Conservation (phyloP, 2,329 filamentous ascomycete species). For the Xylaria sp. region DNA sequence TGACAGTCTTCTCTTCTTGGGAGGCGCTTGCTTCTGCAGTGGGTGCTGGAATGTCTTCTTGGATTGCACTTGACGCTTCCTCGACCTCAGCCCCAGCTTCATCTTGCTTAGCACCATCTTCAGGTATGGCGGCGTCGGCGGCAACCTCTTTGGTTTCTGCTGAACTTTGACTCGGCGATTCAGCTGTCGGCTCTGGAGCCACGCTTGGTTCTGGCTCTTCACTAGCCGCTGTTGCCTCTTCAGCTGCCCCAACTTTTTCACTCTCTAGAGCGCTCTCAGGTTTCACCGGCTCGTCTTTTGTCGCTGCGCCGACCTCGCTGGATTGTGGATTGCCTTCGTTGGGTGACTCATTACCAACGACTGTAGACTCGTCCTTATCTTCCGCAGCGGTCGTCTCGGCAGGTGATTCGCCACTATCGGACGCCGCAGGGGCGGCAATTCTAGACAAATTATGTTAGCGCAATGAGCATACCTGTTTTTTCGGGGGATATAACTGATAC, state of each 20-base stretch:
- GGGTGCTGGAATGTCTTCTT: constrained; percentile 20
- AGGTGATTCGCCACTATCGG: constrained; percentile 18
- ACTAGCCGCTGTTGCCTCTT: not conserved
- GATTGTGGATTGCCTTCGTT: constrained; percentile 5
- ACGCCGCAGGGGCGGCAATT: constrained; percentile 15
- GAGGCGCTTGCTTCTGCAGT: constrained; percentile 9
- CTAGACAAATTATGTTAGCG: constrained; percentile 28
- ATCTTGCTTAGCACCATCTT: constrained; percentile 19
- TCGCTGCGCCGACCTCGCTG: not conserved
- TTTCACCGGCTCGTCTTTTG: not conserved
- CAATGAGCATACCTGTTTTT: not conserved
- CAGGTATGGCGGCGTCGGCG: not conserved
- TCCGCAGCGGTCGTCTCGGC: constrained; percentile 6
- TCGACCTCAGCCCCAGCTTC: constrained; percentile 13
- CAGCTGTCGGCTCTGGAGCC: not conserved
- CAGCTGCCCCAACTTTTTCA: constrained; percentile 7
- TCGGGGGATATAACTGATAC: not conserved
- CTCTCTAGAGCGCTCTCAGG: constrained; percentile 4
- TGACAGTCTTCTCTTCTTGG: not conserved
- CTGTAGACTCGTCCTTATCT: constrained; percentile 17
- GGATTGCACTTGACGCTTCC: constrained; percentile 14
- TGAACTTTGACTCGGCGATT: not conserved
- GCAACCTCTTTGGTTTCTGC: constrained; percentile 7
- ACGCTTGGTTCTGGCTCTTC: constrained; percentile 12
- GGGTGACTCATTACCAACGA: not conserved